Conservation (phyloP, 176 grass and related monocot genomes). For the Oryza brachyantha region DNA sequence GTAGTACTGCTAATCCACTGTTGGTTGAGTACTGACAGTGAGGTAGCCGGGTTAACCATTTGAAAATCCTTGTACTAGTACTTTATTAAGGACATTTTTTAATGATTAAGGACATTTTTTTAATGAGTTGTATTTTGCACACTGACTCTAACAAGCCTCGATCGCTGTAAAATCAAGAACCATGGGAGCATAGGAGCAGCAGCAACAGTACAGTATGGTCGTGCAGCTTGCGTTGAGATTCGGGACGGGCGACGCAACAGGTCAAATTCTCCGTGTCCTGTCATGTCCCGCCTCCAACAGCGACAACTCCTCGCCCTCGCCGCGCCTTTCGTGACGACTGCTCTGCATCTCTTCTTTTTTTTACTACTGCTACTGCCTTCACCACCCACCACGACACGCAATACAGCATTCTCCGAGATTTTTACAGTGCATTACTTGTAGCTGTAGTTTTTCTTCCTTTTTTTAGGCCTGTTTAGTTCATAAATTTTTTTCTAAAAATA, state of each 20-base stretch:
- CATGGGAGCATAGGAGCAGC: too few relatives aligned
- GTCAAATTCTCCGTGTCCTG: not conserved
- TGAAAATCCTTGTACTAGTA: too few relatives aligned
- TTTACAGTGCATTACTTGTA: too few relatives aligned
- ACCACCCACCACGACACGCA: not conserved
- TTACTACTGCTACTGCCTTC: not conserved
- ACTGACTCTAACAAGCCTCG: slow-evolving; percentile 23
- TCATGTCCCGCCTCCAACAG: not conserved
- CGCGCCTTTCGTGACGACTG: not conserved
- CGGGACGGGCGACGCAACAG: not conserved
- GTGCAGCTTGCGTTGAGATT: not conserved
- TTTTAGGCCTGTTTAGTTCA: too few relatives aligned
- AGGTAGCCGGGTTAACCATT: too few relatives aligned
- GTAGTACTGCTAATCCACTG: too few relatives aligned
- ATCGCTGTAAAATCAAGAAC: not conserved
- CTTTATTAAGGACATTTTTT: too few relatives aligned
- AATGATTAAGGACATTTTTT: too few relatives aligned
- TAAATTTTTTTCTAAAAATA: too few relatives aligned
- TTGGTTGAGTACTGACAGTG: too few relatives aligned
- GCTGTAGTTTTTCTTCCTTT: too few relatives aligned
- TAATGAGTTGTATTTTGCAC: not conserved
- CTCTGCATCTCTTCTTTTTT: not conserved
- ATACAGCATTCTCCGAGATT: not conserved
- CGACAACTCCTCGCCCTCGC: not conserved
- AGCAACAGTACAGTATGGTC: too few relatives aligned